Evolutionary conservation across 139 green algal species (phyloP).

Genomic region (Picochlorum sp.): DNA sequence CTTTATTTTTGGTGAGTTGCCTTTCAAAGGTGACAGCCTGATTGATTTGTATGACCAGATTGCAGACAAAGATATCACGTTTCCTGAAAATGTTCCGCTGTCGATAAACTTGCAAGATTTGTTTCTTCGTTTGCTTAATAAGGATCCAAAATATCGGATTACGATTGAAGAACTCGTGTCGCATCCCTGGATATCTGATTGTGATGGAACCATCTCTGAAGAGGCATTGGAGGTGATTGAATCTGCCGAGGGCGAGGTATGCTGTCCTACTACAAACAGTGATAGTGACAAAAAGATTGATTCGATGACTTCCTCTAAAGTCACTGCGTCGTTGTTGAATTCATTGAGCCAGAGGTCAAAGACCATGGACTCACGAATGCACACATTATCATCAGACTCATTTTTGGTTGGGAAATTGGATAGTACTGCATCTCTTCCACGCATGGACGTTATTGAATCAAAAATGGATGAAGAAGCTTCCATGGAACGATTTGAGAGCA

Average conservation of each 20-base stretch:
- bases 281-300: too few species aligned
- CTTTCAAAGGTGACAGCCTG: slow-evolving; percentile 20
- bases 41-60: slow-evolving; percentile 31
- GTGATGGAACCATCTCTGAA: background rate
- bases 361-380: too few species aligned
- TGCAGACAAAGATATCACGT: slow-evolving; percentile 10
- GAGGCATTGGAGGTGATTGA: background rate
- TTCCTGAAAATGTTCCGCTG: slow-evolving; percentile 10
- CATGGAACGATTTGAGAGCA: too few species aligned
- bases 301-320: too few species aligned
- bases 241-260: background rate
- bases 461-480: too few species aligned
- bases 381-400: too few species aligned
- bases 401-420: too few species aligned
- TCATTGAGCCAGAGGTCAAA: too few species aligned
- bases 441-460: too few species aligned
- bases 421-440: too few species aligned
- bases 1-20: slow-evolving; percentile 60
- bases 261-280: too few species aligned
- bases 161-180: slow-evolving; percentile 23
- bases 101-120: slow-evolving; percentile 29
- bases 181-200: slow-evolving; percentile 26
- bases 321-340: too few species aligned
- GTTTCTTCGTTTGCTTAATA: slow-evolving; percentile 15
- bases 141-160: slow-evolving; percentile 12